Conservation (phyloP, 257 asterid genomes). For the Primulina tabacum region DNA sequence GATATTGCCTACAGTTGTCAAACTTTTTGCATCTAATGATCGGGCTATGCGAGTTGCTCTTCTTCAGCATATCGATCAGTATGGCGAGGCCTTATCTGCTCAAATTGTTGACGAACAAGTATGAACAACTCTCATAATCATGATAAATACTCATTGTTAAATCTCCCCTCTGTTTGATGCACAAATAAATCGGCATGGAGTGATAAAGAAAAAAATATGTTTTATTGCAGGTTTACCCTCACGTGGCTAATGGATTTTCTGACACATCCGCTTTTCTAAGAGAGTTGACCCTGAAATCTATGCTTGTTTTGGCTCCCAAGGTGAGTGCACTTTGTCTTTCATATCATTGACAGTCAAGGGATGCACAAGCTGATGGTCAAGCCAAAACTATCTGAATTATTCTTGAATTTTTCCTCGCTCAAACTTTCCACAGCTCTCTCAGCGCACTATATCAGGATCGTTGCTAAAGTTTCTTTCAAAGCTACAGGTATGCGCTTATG, state of each 20-base stretch:
- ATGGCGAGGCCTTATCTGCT: conserved; percentile 79
- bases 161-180: conserved; percentile 21
- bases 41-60: conserved; percentile 86
- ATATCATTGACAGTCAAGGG: conserved; percentile 13
- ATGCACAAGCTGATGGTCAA: conserved; percentile 23
- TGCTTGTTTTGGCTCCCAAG: conserved; percentile 99
- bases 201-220: conserved; percentile 25
- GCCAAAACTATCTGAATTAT: conserved; percentile 15
- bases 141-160: conserved; percentile 12
- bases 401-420: conserved; percentile 17
- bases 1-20: conserved; percentile 83
- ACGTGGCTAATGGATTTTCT: conserved; percentile 89
- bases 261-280: conserved; percentile 94
- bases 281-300: conserved; percentile 92
- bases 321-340: conserved; percentile 35
- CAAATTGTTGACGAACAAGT: conserved; percentile 95
- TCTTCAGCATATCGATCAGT: conserved; percentile 93
- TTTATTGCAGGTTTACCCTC: conserved; percentile 74
- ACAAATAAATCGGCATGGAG: conserved; percentile 19
- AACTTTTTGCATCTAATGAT: conserved; percentile 87
- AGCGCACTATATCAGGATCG: conserved; percentile 89
- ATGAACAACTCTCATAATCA: conserved; percentile 29
- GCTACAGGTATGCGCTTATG: conserved; percentile 66
- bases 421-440: conserved; percentile 72
- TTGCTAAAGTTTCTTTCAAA: conserved; percentile 88